Conservation (phyloP, 139 green algal species). For the Picochlorum sp. region DNA sequence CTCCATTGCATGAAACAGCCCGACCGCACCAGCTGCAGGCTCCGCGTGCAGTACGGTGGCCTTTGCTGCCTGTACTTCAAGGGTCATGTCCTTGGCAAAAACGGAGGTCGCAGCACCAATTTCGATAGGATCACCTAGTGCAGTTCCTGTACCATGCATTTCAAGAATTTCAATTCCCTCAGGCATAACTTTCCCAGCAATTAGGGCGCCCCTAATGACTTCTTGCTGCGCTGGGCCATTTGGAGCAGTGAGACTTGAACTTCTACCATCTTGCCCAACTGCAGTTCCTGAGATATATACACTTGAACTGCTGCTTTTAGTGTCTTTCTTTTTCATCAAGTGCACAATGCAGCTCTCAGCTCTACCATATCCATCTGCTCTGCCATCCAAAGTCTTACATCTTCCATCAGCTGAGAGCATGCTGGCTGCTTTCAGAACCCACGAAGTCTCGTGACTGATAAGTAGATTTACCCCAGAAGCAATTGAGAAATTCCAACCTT, state of each 20-base stretch:
- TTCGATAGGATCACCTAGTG: constrained; percentile 81
- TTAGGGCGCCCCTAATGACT: constrained; percentile 40
- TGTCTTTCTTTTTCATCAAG: constrained; percentile 9
- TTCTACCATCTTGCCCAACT: constrained; percentile 85
- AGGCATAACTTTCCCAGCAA: constrained; percentile 28
- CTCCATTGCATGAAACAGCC: constrained; percentile 14
- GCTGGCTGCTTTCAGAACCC: constrained; percentile 32
- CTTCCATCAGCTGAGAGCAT: constrained; percentile 67
- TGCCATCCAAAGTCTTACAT: constrained; percentile 72
- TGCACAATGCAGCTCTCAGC: constrained; percentile 43
- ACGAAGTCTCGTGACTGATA: constrained; percentile 32
- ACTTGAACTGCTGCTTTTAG: background rate
- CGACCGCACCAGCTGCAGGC: constrained; percentile 62
- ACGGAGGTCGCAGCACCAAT: constrained; percentile 49
- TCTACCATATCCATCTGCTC: constrained; percentile 69
- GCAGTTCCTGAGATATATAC: constrained; percentile 45
- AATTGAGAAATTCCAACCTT: background rate
- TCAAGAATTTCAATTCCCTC: constrained; percentile 38
- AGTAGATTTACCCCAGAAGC: constrained; percentile 41
- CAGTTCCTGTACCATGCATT: constrained; percentile 73
- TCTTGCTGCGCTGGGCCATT: constrained; percentile 78
- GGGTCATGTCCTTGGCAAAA: background rate
- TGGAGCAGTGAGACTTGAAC: constrained; percentile 74
- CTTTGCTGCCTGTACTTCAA: constrained; percentile 54
- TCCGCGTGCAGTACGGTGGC: constrained; percentile 66